Evolutionary conservation across 306 rosid species (phyloP).

Genomic region (Rosa persica): DNA sequence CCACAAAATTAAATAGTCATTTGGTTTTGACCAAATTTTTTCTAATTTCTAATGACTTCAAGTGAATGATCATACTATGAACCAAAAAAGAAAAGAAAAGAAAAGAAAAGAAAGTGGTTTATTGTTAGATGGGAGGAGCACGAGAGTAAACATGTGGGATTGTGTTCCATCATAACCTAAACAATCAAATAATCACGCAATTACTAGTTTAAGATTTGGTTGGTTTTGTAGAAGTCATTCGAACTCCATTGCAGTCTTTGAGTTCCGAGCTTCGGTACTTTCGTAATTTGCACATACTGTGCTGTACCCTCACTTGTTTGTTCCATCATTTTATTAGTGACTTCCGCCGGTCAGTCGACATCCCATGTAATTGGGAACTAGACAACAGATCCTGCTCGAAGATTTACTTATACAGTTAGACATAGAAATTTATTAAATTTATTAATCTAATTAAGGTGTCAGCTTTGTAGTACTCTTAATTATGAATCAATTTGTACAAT

Average conservation of each 20-base stretch:
- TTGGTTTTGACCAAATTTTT: no score
- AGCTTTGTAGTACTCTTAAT: background rate
- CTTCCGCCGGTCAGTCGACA: slow-evolving; percentile 1
- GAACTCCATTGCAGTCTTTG: slow-evolving; percentile 24
- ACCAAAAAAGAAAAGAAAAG: background rate
- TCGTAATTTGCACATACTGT: background rate
- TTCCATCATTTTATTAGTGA: background rate
- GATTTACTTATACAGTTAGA: no score
- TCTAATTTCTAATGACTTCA: background rate
- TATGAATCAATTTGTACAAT: background rate
- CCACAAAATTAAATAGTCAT: background rate
- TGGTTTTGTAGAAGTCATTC: slow-evolving; percentile 36
- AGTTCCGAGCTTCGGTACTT: slow-evolving; percentile 25
- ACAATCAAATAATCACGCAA: slow-evolving; percentile 21
- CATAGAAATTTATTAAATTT: no score
- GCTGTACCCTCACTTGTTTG: slow-evolving; percentile 11
- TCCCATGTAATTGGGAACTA: slow-evolving; percentile 26
- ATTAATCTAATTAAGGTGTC: background rate
- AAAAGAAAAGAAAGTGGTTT: background rate
- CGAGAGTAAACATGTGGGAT: slow-evolving; percentile 67
- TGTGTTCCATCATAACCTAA: slow-evolving; percentile 26
- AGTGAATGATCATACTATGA: slow-evolving; percentile 20
- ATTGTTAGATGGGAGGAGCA: slow-evolving; percentile 43
- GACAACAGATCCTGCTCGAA: background rate
- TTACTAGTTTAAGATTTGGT: slow-evolving; percentile 24